A percentile compares a stretch with the other conserved stretches of the same genome.
These are phyloP conservation scores for Yarrowia alimentaria DNA, from an alignment of 805 yeast species.

Conservation along the genomic window DNA sequence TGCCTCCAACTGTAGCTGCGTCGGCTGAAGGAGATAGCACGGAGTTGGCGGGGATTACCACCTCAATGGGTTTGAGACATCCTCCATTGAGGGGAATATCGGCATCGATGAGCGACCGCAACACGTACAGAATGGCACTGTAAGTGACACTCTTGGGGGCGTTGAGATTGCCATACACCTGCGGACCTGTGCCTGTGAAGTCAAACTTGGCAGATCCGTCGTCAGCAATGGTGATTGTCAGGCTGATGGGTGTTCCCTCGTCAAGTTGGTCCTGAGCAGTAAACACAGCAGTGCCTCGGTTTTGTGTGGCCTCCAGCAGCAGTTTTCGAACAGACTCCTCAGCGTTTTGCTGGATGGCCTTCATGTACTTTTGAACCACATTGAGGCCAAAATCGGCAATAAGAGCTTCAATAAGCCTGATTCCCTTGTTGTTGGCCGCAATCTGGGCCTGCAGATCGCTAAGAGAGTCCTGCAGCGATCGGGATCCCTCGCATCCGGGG, in stretches of 20 bases:
- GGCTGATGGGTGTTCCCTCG: conserved; percentile 40
- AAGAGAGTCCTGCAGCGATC: conserved; percentile 78
- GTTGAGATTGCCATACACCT: conserved; percentile 83
- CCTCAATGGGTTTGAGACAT: conserved; percentile 74
- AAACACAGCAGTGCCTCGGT: conserved; percentile 38
- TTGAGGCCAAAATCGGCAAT: conserved; percentile 61
- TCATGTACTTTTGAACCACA: conserved; percentile 70
- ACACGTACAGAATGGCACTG: conserved; percentile 83
- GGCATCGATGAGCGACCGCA: conserved; percentile 78
- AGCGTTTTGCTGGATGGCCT: conserved; percentile 78
- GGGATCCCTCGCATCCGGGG: conserved; percentile 87
- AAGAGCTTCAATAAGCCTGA: conserved; percentile 57
- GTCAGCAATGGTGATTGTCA: conserved; percentile 40
- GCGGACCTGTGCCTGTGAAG: conserved; percentile 82
- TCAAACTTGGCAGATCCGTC: conserved; percentile 71
- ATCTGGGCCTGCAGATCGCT: conserved; percentile 83
- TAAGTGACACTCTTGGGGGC: conserved; percentile 90
- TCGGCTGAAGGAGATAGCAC: conserved; percentile 73
- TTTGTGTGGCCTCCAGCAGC: conserved; percentile 37
- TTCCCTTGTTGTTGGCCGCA: conserved; percentile 87
- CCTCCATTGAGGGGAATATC: conserved; percentile 95
- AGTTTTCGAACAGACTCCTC: conserved; percentile 63
- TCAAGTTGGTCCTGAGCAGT: conserved; percentile 38
- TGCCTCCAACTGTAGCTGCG: conserved; percentile 94
- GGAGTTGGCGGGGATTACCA: conserved; percentile 61